A percentile compares a stretch with the other conserved stretches of the same genome.
These are phyloP conservation scores for Phytophthora kernoviae DNA, from an alignment of 352 stramenopile genomes.

Conservation along the genomic window DNA sequence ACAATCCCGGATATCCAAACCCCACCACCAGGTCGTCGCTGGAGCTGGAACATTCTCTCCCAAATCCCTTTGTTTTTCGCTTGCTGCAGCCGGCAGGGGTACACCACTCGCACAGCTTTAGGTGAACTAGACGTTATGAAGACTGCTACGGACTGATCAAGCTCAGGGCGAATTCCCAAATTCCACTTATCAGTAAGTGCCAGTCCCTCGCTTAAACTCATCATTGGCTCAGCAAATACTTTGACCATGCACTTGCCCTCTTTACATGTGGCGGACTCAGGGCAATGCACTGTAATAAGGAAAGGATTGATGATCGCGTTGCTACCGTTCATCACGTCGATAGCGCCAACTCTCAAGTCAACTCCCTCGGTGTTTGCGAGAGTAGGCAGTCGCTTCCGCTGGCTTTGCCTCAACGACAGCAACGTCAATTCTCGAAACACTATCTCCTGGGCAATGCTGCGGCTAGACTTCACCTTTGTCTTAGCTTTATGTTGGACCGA, in stretches of 20 bases:
- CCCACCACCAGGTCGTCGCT: conserved; percentile 16
- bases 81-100: conserved; percentile 12
- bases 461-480: conserved; percentile 21
- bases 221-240: conserved; percentile 40
- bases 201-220: conserved; percentile 31
- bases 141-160: conserved; percentile 14
- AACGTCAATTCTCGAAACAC: conserved; percentile 42
- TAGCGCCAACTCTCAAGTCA: conserved; percentile 9
- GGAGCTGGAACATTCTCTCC: not conserved
- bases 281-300: conserved; percentile 27
- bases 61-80: not conserved
- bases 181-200: conserved; percentile 44
- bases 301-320: conserved; percentile 31
- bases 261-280: conserved; percentile 10
- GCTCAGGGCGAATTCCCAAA: conserved; percentile 2
- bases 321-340: conserved; percentile 25
- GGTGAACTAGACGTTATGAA: conserved; percentile 15
- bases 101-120: conserved; percentile 18
- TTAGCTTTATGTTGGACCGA: conserved; percentile 1
- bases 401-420: conserved; percentile 23
- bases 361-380: conserved; percentile 21
- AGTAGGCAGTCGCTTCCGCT: conserved; percentile 15
- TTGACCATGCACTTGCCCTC: conserved; percentile 25
- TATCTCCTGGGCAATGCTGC: conserved; percentile 23
- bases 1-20: conserved; percentile 51